A percentile compares a stretch with the other conserved stretches of the same genome.
phyloP scores from a whole-genome alignment of 2,329 filamentous ascomycete species.

The Epichloe elymi region DNA sequence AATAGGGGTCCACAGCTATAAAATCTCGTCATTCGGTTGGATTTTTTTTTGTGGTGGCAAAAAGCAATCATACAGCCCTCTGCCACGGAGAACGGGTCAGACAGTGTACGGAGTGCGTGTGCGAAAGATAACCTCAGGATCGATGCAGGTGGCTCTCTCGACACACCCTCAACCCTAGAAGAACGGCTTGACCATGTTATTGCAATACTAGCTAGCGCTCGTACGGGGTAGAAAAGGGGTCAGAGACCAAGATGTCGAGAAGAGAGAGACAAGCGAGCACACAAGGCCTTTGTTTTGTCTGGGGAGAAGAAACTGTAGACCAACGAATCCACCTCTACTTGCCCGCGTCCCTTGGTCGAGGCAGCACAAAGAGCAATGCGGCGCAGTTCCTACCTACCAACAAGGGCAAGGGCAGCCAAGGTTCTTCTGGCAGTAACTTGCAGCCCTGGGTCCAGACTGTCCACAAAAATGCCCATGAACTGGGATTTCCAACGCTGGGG shows the following conservation, averaged over 20 bases:
- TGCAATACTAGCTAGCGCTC: not conserved
- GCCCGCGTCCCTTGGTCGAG: too few relatives aligned
- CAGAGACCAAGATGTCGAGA: not conserved
- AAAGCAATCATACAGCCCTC: not conserved
- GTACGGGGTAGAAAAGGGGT: conserved; percentile 1
- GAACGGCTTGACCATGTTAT: not conserved
- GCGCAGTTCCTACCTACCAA: not conserved
- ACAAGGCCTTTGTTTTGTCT: conserved; percentile 3
- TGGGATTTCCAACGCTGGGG: not conserved
- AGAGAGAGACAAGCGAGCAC: too few relatives aligned
- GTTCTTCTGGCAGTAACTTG: not conserved
- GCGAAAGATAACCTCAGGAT: not conserved
- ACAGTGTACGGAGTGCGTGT: not conserved
- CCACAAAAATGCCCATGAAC: not conserved
- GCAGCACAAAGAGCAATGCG: too few relatives aligned
- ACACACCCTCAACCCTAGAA: conserved; percentile 4
- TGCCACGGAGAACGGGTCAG: not conserved
- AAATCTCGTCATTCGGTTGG: not conserved
- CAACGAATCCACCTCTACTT: not conserved
- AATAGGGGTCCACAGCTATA: not conserved
- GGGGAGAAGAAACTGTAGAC: not conserved
- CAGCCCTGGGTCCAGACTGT: conserved; percentile 2
- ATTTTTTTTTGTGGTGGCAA: not conserved
- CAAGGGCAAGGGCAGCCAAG: not conserved
- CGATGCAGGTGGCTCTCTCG: not conserved